Percentiles rank a stretch among this genome's conserved stretches.
These are phyloP conservation scores for Kodamaea alishanica DNA, from an alignment of 1,139 yeast species.

Conservation along the genomic window DNA sequence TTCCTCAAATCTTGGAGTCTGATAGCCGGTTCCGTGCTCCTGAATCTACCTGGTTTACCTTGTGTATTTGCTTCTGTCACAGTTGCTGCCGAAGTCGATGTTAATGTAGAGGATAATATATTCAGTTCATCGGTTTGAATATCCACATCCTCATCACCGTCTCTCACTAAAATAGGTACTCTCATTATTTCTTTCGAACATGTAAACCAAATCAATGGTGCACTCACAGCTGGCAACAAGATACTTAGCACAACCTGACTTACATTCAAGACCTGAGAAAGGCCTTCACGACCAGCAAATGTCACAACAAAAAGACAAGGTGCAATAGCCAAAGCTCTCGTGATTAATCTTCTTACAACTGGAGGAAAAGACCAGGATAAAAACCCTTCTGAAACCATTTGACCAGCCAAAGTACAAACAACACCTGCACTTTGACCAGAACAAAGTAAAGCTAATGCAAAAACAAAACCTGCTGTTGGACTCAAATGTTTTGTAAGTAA, in stretches of 20 bases:
- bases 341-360: constrained; percentile 76
- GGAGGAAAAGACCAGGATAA: constrained; percentile 83
- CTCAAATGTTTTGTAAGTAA: constrained; percentile 71
- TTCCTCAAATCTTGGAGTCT: constrained; percentile 40
- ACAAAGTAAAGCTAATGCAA: constrained; percentile 86
- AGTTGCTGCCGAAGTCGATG: constrained; percentile 10
- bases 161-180: constrained; percentile 47
- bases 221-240: constrained; percentile 82
- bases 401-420: constrained; percentile 96
- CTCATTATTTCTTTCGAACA: constrained; percentile 72
- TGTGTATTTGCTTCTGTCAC: constrained; percentile 1
- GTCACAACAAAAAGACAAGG: constrained; percentile 84
- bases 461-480: constrained; percentile 87
- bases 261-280: constrained; percentile 73
- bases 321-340: constrained; percentile 79
- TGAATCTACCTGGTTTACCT: constrained; percentile 19
- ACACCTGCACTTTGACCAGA: constrained; percentile 99
- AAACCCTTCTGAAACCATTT: constrained; percentile 94
- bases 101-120: not conserved
- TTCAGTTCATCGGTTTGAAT: constrained; percentile 16
- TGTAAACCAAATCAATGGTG: constrained; percentile 85
- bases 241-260: constrained; percentile 86
- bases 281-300: constrained; percentile 79
- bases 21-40: constrained; percentile 41
- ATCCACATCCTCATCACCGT: constrained; percentile 29